These are phyloP conservation scores for Forsythia suspensa DNA, from an alignment of 257 asterid genomes.

Conservation along the genomic window DNA sequence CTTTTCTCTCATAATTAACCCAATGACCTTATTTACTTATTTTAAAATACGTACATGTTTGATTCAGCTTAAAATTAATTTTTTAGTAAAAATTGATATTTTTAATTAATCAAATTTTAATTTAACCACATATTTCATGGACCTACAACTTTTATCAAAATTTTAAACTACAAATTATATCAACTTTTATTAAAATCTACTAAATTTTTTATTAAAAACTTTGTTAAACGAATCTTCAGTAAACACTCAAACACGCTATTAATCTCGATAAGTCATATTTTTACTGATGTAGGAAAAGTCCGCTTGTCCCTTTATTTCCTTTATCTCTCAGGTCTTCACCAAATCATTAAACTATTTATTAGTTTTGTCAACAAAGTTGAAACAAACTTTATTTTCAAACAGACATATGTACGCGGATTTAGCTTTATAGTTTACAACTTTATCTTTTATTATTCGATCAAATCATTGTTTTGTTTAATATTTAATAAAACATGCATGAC, in stretches of 20 bases:
- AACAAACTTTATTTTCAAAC: slow-evolving; percentile 8
- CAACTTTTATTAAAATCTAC: too few relatives aligned
- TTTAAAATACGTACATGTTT: too few relatives aligned
- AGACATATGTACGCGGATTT: background rate
- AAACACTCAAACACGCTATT: background rate
- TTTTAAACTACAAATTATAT: too few relatives aligned
- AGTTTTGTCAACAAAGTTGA: slow-evolving; percentile 26
- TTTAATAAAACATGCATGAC: background rate
- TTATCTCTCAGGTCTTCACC: slow-evolving; percentile 30
- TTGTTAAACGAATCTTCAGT: too few relatives aligned
- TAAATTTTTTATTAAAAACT: too few relatives aligned
- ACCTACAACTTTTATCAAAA: too few relatives aligned
- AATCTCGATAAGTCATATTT: slow-evolving; percentile 25
- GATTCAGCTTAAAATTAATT: too few relatives aligned
- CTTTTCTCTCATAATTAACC: too few relatives aligned
- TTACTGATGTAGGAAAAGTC: slow-evolving; percentile 21
- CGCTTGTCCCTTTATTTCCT: slow-evolving; percentile 1
- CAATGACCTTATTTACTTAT: too few relatives aligned
- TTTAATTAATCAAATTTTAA: too few relatives aligned
- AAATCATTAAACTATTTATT: slow-evolving; percentile 15
- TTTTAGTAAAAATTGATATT: too few relatives aligned
- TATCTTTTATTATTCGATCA: background rate
- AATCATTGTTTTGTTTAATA: background rate
- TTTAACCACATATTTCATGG: too few relatives aligned
- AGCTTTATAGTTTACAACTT: background rate